Base-by-base conservation (phyloP, 225 moss, liverwort and hornwort species). In the Asterella californica region DNA sequence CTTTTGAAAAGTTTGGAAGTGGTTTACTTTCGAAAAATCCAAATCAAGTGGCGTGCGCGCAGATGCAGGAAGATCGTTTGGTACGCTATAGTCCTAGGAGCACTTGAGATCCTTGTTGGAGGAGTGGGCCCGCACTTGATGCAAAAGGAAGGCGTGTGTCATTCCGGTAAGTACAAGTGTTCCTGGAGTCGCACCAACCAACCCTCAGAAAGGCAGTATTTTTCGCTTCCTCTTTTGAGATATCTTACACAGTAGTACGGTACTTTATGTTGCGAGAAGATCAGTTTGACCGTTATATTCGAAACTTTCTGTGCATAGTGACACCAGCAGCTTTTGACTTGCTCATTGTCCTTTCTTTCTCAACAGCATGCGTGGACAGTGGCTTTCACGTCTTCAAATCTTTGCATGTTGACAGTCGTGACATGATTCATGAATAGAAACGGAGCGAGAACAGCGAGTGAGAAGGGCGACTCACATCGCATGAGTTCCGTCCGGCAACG, bases 351-450 rank as follows among this genome's bases (percentile, higher is more conserved):
- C 69, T 42, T 69, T 69, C 15, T 18, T 21, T 34, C 12, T 32
- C 30, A 66, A 66, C 9, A 66, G 66, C 66, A 4, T 69, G 38
- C 19, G 5, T 21, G 63, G 25, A 63, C 69, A 69, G 69, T 42
- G 21, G 4, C 25, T 17, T 50, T 50, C 73, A 52, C 29, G 49
- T 74, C 73, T 74, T 24, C 73, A 53, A 48, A 69, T 42, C 73
- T 74, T 53, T 52, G 30, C 73, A 74, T 50, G 14, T 21, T 50
- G 73, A 72, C 72, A 74, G 73, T 52, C 50, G 73, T 74, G 73
- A 74, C 73, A 53, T 74, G 30, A 52, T 2, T 25, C 73, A 53
- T 74, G 30, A 52, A 12, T 25, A 53, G 30, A 74, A 53, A 74
- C 25, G 10, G 27, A 69, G 11, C 21, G 29, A 29, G 38, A 42